Evolutionary conservation across 2,329 filamentous ascomycete species (phyloP).

Genomic region (Epicoccum nigrum): DNA sequence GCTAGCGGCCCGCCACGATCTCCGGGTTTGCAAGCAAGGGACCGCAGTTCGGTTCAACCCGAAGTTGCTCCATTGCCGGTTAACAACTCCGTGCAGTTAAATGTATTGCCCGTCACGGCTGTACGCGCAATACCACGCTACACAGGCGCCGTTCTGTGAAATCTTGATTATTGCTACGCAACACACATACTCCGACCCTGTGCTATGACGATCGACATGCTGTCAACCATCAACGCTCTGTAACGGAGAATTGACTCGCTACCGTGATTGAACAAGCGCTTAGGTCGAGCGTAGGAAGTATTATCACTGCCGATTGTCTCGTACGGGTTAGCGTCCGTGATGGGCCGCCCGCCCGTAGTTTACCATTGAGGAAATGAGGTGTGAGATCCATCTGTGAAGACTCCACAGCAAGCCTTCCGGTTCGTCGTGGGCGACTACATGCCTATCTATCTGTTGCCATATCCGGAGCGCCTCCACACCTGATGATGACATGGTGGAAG

Average conservation of each 20-base stretch:
- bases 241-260: background rate
- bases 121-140: constrained; percentile 7
- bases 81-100: background rate
- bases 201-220: background rate
- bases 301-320: background rate
- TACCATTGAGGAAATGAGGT: background rate
- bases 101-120: constrained; percentile 1
- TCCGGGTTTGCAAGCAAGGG: background rate
- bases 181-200: background rate
- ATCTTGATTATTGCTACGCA: background rate
- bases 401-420: background rate
- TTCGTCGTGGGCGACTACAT: background rate
- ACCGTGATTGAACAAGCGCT: too few relatives aligned
- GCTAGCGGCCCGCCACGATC: constrained; percentile 18
- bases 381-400: background rate
- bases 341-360: background rate
- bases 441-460: background rate
- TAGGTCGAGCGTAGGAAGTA: too few relatives aligned
- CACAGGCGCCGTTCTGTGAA: background rate
- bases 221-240: background rate
- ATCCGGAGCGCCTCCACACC: background rate
- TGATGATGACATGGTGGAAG: background rate
- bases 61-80: background rate
- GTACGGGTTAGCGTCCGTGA: background rate
- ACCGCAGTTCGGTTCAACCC: constrained; percentile 6